A percentile compares a stretch with the other conserved stretches of the same genome.
phyloP scores from a whole-genome alignment of 805 yeast species.

The Saccharomycopsis fodiens region DNA sequence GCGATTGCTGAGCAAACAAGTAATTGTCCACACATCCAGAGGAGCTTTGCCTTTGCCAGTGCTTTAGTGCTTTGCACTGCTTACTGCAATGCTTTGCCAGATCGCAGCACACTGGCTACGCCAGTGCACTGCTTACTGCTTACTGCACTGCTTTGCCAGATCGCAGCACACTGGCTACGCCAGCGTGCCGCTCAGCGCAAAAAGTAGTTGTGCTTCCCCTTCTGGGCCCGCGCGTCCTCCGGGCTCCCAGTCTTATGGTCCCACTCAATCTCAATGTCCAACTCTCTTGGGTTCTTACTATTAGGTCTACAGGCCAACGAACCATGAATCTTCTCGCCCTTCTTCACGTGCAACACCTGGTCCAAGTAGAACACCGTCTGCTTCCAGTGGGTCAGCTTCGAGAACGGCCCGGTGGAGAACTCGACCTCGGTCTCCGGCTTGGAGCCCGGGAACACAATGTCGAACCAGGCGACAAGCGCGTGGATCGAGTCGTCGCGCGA shows the following conservation, averaged over 20 bases:
- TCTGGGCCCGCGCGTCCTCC: constrained; percentile 43
- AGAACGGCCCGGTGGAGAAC: constrained; percentile 92
- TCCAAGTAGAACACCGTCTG: constrained; percentile 90
- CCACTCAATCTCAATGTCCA: constrained; percentile 69
- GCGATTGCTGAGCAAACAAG: too few relatives aligned
- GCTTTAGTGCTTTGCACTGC: not conserved
- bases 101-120: too few relatives aligned
- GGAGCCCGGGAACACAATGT: constrained; percentile 74
- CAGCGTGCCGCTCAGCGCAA: constrained; percentile 60
- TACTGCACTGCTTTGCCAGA: too few relatives aligned
- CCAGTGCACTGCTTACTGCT: too few relatives aligned
- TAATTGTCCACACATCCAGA: too few relatives aligned
- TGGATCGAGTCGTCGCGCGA: constrained; percentile 76
- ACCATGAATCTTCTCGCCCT: constrained; percentile 73
- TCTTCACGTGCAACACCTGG: constrained; percentile 67
- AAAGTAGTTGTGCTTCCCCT: constrained; percentile 58
- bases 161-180: too few relatives aligned
- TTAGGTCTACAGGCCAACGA: constrained; percentile 72
- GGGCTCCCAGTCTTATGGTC: constrained; percentile 35
- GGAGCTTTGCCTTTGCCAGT: too few relatives aligned
- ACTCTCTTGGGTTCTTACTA: constrained; percentile 72
- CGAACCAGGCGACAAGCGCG: constrained; percentile 93
- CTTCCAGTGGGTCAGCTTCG: constrained; percentile 96
- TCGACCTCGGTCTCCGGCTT: constrained; percentile 40
- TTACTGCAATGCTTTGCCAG: not conserved